Evolutionary conservation across 2,329 filamentous ascomycete species (phyloP).

Genomic region (Fusarium sp.): DNA sequence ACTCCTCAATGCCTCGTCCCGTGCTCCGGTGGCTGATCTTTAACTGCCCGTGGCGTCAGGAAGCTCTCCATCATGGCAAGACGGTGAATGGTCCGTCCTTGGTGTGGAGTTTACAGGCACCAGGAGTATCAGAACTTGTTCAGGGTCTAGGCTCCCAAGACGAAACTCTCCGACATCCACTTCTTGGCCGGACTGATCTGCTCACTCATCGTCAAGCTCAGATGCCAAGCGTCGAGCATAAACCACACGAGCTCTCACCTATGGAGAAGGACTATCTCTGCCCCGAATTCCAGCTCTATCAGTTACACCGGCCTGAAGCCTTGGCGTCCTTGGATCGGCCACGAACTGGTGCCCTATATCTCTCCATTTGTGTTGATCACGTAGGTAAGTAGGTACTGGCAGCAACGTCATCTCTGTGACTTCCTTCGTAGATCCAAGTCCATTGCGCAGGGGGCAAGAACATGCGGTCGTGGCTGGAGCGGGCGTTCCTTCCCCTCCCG

Average conservation of each 20-base stretch:
- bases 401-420: conserved; percentile 11
- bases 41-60: neutral
- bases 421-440: neutral
- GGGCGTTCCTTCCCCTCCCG: neutral
- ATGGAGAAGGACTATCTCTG: neutral
- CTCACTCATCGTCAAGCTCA: neutral
- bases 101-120: conserved; percentile 8
- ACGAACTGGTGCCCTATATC: neutral
- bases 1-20: conserved; percentile 5
- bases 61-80: neutral
- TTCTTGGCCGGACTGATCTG: conserved; percentile 2
- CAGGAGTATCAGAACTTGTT: neutral
- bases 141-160: conserved; percentile 7
- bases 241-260: neutral
- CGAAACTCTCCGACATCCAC: conserved; percentile 12
- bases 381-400: neutral
- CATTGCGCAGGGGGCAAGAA: neutral
- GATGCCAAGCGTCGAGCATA: neutral
- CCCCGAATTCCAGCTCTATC: conserved; percentile 25
- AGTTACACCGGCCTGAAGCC: neutral
- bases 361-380: conserved; percentile 2
- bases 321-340: neutral
- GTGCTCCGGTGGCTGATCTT: neutral
- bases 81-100: neutral
- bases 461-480: neutral